A percentile compares a stretch with the other conserved stretches of the same genome.
These are phyloP conservation scores for Euclidium syriacum DNA, from an alignment of 345 rosid genomes.

Conservation along the genomic window DNA sequence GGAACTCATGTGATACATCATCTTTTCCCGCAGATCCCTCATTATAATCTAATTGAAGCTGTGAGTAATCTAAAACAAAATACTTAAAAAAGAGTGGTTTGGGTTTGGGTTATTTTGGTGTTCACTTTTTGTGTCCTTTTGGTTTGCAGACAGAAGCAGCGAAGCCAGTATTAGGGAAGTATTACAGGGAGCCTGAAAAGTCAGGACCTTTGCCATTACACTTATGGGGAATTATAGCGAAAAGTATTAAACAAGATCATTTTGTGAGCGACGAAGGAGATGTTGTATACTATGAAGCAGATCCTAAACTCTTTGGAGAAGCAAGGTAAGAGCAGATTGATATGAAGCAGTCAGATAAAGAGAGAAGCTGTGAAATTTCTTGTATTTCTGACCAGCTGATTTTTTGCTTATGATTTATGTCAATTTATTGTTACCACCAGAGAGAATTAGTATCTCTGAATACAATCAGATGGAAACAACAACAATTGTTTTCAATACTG, in stretches of 20 bases:
- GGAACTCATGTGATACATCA: conserved; percentile 96
- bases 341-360: conserved; percentile 18
- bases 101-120: background rate
- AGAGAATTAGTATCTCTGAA: conserved; percentile 17
- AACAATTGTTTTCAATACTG: conserved; percentile 17
- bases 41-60: conserved; percentile 85
- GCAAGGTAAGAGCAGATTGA: conserved; percentile 27
- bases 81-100: background rate
- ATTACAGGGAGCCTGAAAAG: conserved; percentile 73
- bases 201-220: conserved; percentile 69
- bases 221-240: conserved; percentile 40
- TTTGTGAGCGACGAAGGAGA: conserved; percentile 73
- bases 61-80: conserved; percentile 35
- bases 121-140: background rate
- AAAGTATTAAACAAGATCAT: conserved; percentile 67
- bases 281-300: conserved; percentile 61
- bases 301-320: conserved; percentile 36
- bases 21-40: conserved; percentile 96
- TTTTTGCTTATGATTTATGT: conserved; percentile 8
- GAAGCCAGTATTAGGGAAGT: conserved; percentile 73
- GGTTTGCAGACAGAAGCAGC: conserved; percentile 74
- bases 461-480: conserved; percentile 13
- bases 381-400: conserved; percentile 8
- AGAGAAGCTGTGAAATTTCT: conserved; percentile 15
- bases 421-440: conserved; percentile 13